A percentile compares a stretch with the other conserved stretches of the same genome.
Evolutionary conservation across 257 asterid genomes (phyloP).

Genomic region (Cruciata laevipes): DNA sequence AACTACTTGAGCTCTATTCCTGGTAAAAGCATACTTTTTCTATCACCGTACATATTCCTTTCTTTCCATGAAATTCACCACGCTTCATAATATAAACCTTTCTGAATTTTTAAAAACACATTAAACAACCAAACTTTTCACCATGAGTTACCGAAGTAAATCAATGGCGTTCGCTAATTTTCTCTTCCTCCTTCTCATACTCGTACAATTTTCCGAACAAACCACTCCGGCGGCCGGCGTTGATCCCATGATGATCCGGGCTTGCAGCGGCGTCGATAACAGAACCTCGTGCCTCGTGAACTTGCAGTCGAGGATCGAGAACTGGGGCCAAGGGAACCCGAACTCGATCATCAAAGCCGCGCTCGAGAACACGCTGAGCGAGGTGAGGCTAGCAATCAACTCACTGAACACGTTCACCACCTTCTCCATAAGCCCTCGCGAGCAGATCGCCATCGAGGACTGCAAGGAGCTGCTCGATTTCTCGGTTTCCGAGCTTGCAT

Average conservation of each 20-base stretch:
- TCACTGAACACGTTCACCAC: slow-evolving; percentile 53
- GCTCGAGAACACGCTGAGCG: slow-evolving; percentile 48
- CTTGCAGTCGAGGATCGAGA: slow-evolving; percentile 36
- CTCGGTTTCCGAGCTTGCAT: slow-evolving; percentile 74
- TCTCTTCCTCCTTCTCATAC: slow-evolving; percentile 22
- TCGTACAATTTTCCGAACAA: slow-evolving; percentile 19
- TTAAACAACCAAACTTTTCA: background rate
- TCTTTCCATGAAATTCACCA: slow-evolving; percentile 8
- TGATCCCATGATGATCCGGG: slow-evolving; percentile 47
- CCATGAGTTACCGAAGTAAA: slow-evolving; percentile 6
- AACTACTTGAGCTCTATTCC: slow-evolving; percentile 34
- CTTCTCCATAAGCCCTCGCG: slow-evolving; percentile 56
- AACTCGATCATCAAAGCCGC: slow-evolving; percentile 54
- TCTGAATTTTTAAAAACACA: background rate
- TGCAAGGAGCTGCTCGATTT: slow-evolving; percentile 91
- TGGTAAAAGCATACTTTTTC: slow-evolving; percentile 25
- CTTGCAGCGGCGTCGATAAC: slow-evolving; percentile 44
- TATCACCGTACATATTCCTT: slow-evolving; percentile 29
- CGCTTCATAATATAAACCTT: background rate
- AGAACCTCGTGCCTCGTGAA: slow-evolving; percentile 47
- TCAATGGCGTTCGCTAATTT: slow-evolving; percentile 28
- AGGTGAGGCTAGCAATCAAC: slow-evolving; percentile 51
- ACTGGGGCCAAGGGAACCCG: slow-evolving; percentile 16
- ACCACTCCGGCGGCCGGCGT: slow-evolving; percentile 16
- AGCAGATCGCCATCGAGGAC: slow-evolving; percentile 75